These are phyloP conservation scores for Furcasterigmium furcatum DNA, from an alignment of 2,329 filamentous ascomycete species.

Conservation along the genomic window DNA sequence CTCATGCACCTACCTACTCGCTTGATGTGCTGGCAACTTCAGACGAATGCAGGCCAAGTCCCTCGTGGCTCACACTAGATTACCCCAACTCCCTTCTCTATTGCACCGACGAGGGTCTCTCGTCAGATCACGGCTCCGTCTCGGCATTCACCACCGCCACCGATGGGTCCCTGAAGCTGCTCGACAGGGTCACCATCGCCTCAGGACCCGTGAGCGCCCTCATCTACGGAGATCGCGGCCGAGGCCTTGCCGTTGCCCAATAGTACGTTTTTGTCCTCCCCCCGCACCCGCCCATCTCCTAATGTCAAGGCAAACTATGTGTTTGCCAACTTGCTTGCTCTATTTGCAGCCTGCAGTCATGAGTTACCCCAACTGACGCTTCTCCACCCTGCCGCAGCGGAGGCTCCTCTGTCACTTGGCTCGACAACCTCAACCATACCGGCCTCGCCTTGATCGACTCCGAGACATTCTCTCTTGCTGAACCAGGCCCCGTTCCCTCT, in stretches of 20 bases:
- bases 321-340: too few relatives aligned
- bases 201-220: slow-evolving; percentile 40
- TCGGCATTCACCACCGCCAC: slow-evolving; percentile 30
- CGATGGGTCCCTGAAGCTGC: slow-evolving; percentile 33
- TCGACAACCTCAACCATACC: slow-evolving; percentile 35
- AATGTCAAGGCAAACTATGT: too few relatives aligned
- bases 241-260: slow-evolving; percentile 38
- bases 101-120: slow-evolving; percentile 57
- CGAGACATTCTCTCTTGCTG: slow-evolving; percentile 33
- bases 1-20: slow-evolving; percentile 16
- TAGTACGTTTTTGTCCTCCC: slow-evolving; percentile 32
- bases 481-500: slow-evolving; percentile 31
- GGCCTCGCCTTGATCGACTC: slow-evolving; percentile 31
- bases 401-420: slow-evolving; percentile 39
- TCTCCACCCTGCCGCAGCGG: slow-evolving; percentile 19
- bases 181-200: slow-evolving; percentile 29
- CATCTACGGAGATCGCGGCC: slow-evolving; percentile 36
- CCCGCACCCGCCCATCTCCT: neutral
- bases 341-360: too few relatives aligned
- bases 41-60: slow-evolving; percentile 47
- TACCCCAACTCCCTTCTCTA: slow-evolving; percentile 45
- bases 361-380: slow-evolving; percentile 2
- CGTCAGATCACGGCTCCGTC: slow-evolving; percentile 44
- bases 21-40: slow-evolving; percentile 40
- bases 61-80: slow-evolving; percentile 60